phyloP scores from a whole-genome alignment of 2,329 filamentous ascomycete genomes.

The Alternaria sp. region DNA sequence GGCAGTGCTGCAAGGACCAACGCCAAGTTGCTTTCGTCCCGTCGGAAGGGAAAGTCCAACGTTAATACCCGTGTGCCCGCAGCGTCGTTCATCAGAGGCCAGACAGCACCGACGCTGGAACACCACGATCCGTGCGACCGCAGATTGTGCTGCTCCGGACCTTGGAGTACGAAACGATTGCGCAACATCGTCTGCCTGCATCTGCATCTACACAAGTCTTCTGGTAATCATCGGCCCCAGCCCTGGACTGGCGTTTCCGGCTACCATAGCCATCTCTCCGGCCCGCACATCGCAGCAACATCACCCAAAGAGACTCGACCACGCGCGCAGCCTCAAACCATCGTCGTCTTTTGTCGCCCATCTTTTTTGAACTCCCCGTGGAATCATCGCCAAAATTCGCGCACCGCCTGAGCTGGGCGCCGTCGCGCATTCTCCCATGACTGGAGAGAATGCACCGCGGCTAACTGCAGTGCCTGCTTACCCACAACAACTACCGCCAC shows the following conservation, averaged over 20 bases:
- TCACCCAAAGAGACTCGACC: conserved; percentile 4
- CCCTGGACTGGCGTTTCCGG: conserved; percentile 8
- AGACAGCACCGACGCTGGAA: conserved; percentile 12
- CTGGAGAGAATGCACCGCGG: conserved; percentile 35
- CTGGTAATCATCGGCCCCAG: conserved; percentile 14
- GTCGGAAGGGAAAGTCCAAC: conserved; percentile 14
- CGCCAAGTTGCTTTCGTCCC: conserved; percentile 16
- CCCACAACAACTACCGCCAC: conserved; percentile 24
- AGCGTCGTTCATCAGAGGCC: conserved; percentile 5
- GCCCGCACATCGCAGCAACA: conserved; percentile 13
- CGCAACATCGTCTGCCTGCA: conserved; percentile 2
- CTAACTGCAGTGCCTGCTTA: conserved; percentile 27
- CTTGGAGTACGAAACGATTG: background rate
- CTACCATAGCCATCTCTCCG: conserved; percentile 7
- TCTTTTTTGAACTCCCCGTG: background rate
- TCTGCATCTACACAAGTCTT: background rate
- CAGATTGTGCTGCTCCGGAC: background rate
- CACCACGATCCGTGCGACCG: conserved; percentile 18
- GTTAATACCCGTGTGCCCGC: conserved; percentile 27
- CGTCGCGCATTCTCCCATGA: conserved; percentile 34
- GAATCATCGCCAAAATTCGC: conserved; percentile 41
- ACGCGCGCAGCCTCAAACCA: conserved; percentile 1
- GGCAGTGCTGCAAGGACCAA: conserved; percentile 12
- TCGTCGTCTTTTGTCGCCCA: background rate
- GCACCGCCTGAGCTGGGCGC: conserved; percentile 33